Base-by-base conservation (phyloP, 371 early-diverging fungal species). In the Coemansia linderi region DNA sequence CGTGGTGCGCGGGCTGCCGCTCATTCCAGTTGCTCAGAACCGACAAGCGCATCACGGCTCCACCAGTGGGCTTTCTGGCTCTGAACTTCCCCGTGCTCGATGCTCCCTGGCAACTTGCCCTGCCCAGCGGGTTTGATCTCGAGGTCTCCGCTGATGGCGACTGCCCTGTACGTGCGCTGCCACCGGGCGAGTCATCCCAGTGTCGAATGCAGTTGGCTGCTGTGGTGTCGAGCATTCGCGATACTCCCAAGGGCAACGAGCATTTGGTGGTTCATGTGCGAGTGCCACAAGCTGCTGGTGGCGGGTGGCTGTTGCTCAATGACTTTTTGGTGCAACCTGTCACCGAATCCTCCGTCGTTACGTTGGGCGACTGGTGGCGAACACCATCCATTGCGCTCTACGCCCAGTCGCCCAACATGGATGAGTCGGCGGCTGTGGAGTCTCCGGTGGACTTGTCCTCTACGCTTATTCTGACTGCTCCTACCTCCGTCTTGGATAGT, bases 281-380 rank as follows among this genome's bases (percentile, higher is more conserved):
- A 4, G 65, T 65, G 19, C 76, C 76, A 1, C 43, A 54, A 29
- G 15, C 43, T 29, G 38, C 10, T 9, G 50, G 48, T 15, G 61
- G 40, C 3, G 80, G 83, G 6, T 97, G 98, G 98, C 87, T 90
- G 69, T 73, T 94, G 4, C 95, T 97, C 75, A 97, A 97, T 75
- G 97, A 96, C 82, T 97, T 97, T 73, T 82, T 92, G 61, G 97
- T 96, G 0, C 89, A 91, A 59, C 84, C 86, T 9, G 87, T 93
- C 7, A 77, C 87, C 0, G 87, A 84, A 38, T 84, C 84, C 24
- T 92, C 94, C 66, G 93, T 89, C 0, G 73, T 86, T 4, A 85
- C 86, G 13, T 88, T 91, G 73, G 83, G 87, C 65, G 85, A 87
- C 31, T 78, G 75, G 48, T 95, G 97, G 95, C 93, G 87, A 83